A percentile compares a stretch with the other conserved stretches of the same genome.
Evolutionary conservation across 257 asterid species (phyloP).

Genomic region (Scutellaria minor): DNA sequence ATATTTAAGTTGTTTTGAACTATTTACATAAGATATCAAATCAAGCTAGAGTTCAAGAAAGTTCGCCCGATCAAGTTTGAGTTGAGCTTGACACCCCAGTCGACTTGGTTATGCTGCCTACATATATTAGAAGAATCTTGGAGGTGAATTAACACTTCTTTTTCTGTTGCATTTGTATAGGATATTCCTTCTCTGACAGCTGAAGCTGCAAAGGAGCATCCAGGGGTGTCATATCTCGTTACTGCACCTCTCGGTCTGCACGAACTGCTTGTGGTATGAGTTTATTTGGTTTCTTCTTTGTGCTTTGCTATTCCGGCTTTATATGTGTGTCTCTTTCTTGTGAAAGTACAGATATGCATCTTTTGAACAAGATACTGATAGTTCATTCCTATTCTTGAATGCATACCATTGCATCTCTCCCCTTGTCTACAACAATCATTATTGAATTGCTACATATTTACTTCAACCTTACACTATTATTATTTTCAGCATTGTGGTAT

Average conservation of each 20-base stretch:
- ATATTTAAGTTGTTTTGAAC: too few species aligned
- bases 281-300: slow-evolving; percentile 16
- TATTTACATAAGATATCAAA: too few species aligned
- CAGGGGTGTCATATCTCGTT: slow-evolving; percentile 74
- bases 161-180: slow-evolving; percentile 44
- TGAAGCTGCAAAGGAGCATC: slow-evolving; percentile 95
- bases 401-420: not conserved
- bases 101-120: too few species aligned
- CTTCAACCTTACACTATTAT: not conserved
- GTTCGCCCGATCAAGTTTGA: too few species aligned
- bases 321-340: not conserved
- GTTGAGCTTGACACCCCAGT: too few species aligned
- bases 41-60: too few species aligned
- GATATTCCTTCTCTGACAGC: slow-evolving; percentile 91
- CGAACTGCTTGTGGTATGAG: slow-evolving; percentile 73
- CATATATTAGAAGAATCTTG: not conserved
- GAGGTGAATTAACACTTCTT: not conserved
- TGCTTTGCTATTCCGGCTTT: not conserved
- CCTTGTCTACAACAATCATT: not conserved
- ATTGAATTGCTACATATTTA: not conserved
- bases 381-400: not conserved
- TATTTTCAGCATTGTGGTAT: not conserved
- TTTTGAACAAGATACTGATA: not conserved
- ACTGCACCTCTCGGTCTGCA: slow-evolving; percentile 93
- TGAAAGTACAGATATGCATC: not conserved